Evolutionary conservation across 2,329 filamentous ascomycete genomes (phyloP).

Genomic region (Paraconiothyrium sp.): DNA sequence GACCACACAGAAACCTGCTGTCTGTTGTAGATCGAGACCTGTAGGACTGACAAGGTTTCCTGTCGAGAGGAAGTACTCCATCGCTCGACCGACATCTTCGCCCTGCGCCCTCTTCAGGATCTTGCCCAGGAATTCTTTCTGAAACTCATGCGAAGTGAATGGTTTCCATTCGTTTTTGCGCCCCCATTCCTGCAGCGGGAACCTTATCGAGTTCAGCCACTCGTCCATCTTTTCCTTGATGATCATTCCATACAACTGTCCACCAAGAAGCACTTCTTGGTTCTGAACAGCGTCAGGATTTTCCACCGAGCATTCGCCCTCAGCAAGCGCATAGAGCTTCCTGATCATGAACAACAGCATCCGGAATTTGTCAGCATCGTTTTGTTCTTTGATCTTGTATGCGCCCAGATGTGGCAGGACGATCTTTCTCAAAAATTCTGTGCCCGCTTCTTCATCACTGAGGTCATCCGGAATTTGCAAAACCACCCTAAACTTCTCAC

Average conservation of each 20-base stretch:
- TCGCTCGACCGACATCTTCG: slow-evolving; percentile 83
- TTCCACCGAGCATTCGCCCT: slow-evolving; percentile 90
- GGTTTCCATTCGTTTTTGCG: slow-evolving; percentile 60
- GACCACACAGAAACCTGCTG: slow-evolving; percentile 93
- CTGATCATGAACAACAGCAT: slow-evolving; percentile 95
- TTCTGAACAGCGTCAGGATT: slow-evolving; percentile 97
- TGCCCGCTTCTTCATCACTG: slow-evolving; percentile 87
- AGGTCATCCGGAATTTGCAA: slow-evolving; percentile 84
- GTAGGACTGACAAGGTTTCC: slow-evolving; percentile 92
- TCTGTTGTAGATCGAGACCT: slow-evolving; percentile 92
- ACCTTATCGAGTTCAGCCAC: slow-evolving; percentile 74
- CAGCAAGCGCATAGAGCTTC: slow-evolving; percentile 92
- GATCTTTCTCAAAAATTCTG: slow-evolving; percentile 88
- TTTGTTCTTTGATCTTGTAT: slow-evolving; percentile 80
- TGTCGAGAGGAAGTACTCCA: slow-evolving; percentile 97
- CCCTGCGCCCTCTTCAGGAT: slow-evolving; percentile 80
- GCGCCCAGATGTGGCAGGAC: slow-evolving; percentile 93
- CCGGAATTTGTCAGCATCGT: slow-evolving; percentile 92
- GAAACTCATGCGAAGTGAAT: slow-evolving; percentile 80
- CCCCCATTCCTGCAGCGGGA: slow-evolving; percentile 64
- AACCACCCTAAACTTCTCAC: slow-evolving; percentile 89
- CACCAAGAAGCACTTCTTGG: slow-evolving; percentile 92
- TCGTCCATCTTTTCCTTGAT: slow-evolving; percentile 95
- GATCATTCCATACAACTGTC: slow-evolving; percentile 93
- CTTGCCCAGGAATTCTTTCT: slow-evolving; percentile 77